phyloP scores from a whole-genome alignment of 495 filamentous ascomycete genomes.

The Aspergillus ostianus region DNA sequence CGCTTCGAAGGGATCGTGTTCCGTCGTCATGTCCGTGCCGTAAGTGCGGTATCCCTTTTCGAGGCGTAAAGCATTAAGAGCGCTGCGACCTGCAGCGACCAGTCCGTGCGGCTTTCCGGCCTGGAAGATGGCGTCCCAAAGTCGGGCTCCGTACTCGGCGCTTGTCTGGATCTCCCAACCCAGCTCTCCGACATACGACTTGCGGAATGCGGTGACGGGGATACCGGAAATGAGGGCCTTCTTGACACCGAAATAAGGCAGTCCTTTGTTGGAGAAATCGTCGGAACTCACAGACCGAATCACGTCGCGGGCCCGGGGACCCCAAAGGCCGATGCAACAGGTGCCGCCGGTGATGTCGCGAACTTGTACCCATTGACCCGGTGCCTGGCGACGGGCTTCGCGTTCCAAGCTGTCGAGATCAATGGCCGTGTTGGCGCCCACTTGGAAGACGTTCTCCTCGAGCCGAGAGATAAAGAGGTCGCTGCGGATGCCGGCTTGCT shows the following conservation, averaged over 20 bases:
- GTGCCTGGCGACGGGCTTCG: constrained; percentile 37
- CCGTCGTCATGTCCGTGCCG: constrained; percentile 46
- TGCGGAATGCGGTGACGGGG: constrained; percentile 40
- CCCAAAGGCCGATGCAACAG: constrained; percentile 52
- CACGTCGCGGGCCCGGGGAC: constrained; percentile 42
- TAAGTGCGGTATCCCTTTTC: constrained; percentile 48
- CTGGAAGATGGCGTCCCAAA: constrained; percentile 47
- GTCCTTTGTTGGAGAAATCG: constrained; percentile 39
- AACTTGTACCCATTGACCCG: constrained; percentile 36
- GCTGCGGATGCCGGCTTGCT: constrained; percentile 38
- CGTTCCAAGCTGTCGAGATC: constrained; percentile 45
- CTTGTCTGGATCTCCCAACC: constrained; percentile 52
- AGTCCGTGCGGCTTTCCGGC: constrained; percentile 47
- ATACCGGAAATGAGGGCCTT: constrained; percentile 34
- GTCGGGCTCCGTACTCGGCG: constrained; percentile 42
- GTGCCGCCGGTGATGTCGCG: constrained; percentile 50
- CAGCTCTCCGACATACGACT: constrained; percentile 49
- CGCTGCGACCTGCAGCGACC: constrained; percentile 45
- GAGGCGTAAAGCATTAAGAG: constrained; percentile 47
- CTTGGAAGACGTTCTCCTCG: constrained; percentile 38
- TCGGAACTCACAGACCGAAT: constrained; percentile 30
- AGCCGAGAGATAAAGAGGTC: constrained; percentile 44
- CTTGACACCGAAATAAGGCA: constrained; percentile 42
- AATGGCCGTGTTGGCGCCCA: constrained; percentile 43
- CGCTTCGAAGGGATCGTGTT: constrained; percentile 50